Conservation (phyloP, 2,329 filamentous ascomycete species). For the Pseudogymnoascus destructans region DNA sequence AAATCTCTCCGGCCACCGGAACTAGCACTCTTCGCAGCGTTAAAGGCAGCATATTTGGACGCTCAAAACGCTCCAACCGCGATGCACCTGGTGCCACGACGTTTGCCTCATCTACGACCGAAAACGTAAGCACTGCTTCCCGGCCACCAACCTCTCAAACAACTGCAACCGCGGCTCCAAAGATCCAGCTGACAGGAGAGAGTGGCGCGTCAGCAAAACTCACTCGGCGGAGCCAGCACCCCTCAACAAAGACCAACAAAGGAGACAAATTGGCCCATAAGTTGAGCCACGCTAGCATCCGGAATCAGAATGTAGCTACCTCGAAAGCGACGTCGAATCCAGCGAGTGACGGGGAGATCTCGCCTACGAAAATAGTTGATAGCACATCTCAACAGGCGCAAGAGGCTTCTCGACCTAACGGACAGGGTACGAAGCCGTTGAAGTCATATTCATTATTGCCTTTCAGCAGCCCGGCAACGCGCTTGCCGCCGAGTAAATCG, state of each 20-base stretch:
- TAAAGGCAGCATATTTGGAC: constrained; percentile 67
- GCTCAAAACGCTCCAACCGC: constrained; percentile 32
- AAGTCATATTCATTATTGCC: neutral
- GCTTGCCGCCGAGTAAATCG: constrained; percentile 42
- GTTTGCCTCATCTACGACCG: constrained; percentile 1
- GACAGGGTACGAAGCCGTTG: neutral
- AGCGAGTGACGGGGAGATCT: neutral
- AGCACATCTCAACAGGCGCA: neutral
- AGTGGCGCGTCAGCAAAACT: constrained; percentile 32
- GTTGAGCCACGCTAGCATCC: constrained; percentile 32
- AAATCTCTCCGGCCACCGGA: constrained; percentile 51
- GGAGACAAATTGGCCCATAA: constrained; percentile 28
- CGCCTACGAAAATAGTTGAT: neutral
- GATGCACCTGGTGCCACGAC: constrained; percentile 28
- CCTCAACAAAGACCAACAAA: constrained; percentile 27
- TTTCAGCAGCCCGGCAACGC: constrained; percentile 17
- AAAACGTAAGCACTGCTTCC: constrained; percentile 12
- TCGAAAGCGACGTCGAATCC: neutral
- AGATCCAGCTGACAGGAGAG: constrained; percentile 66
- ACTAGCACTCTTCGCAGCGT: constrained; percentile 58
- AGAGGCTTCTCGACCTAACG: neutral
- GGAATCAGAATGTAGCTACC: constrained; percentile 37
- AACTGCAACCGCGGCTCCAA: constrained; percentile 32
- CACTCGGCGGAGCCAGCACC: constrained; percentile 24
- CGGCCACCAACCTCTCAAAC: constrained; percentile 24